Evolutionary conservation across 192 early-diverging fungal genomes (phyloP).

Genomic region (Backusella mclennaniae): DNA sequence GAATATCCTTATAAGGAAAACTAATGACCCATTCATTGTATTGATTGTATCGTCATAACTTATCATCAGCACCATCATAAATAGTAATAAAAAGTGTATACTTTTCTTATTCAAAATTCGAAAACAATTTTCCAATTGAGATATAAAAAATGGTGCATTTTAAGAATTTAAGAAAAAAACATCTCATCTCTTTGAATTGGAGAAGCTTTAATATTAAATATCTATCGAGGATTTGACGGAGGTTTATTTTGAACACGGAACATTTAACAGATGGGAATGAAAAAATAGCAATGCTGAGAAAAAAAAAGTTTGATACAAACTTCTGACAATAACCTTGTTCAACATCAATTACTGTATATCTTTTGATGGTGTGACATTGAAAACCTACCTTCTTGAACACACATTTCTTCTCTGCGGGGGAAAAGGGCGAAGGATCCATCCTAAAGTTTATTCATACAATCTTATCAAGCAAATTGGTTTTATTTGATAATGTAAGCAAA

Average conservation of each 20-base stretch:
- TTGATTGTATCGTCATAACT: no score
- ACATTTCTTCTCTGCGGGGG: neutral
- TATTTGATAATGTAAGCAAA: neutral
- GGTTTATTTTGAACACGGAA: neutral
- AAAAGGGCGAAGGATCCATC: neutral
- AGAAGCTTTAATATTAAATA: neutral
- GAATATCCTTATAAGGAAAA: slow-evolving; percentile 20
- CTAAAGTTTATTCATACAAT: neutral
- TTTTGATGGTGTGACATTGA: neutral
- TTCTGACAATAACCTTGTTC: neutral
- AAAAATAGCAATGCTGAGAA: neutral
- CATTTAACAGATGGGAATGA: neutral
- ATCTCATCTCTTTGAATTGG: neutral
- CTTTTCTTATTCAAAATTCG: neutral
- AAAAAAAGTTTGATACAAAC: neutral
- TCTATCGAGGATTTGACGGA: neutral
- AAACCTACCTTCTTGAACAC: no score
- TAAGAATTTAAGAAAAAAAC: neutral
- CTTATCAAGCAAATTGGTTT: neutral
- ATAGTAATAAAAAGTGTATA: neutral
- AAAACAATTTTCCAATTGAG: no score
- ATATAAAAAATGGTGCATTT: neutral
- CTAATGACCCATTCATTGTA: neutral
- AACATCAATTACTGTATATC: neutral
- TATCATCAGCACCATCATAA: no score